Evolutionary conservation across 2,329 filamentous ascomycete genomes (phyloP).

Genomic region (Venturia asperata): DNA sequence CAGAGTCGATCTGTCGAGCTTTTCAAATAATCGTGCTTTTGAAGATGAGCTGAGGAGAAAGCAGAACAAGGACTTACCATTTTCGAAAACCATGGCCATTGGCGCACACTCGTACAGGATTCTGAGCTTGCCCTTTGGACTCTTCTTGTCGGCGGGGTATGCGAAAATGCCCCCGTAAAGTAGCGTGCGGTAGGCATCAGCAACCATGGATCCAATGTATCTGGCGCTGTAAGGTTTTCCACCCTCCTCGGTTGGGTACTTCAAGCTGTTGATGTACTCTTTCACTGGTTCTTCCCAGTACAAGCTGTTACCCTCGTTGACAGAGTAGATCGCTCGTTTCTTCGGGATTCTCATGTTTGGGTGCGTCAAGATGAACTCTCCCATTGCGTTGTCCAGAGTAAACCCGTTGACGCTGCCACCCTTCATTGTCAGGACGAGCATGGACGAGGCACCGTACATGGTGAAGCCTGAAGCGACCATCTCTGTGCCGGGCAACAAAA

Average conservation of each 20-base stretch:
- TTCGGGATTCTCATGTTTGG: constrained; percentile 85
- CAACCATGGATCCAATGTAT: constrained; percentile 98
- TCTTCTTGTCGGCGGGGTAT: constrained; percentile 97
- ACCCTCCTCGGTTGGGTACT: constrained; percentile 61
- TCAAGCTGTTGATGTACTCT: constrained; percentile 82
- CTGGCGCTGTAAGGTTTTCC: constrained; percentile 89
- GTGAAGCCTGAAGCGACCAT: constrained; percentile 95
- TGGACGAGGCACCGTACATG: constrained; percentile 97
- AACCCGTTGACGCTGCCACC: constrained; percentile 91
- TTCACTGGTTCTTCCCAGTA: constrained; percentile 91
- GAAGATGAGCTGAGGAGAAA: neutral
- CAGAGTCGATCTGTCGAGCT: neutral
- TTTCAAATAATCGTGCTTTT: too few relatives aligned
- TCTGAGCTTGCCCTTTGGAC: constrained; percentile 92
- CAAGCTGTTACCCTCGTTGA: constrained; percentile 95
- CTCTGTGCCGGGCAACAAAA: constrained; percentile 83
- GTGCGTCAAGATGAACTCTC: constrained; percentile 98
- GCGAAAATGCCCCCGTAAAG: constrained; percentile 96
- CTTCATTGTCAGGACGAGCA: constrained; percentile 96
- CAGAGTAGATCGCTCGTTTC: constrained; percentile 82
- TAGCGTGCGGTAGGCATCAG: constrained; percentile 91
- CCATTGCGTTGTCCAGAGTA: constrained; percentile 90
- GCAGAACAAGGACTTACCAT: constrained; percentile 55
- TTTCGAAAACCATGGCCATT: constrained; percentile 98
- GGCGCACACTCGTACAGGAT: constrained; percentile 98